Percentiles rank a stretch among this genome's conserved stretches.
Evolutionary conservation across 768 basidiomycete species (phyloP).

Genomic region (Russula lepida): DNA sequence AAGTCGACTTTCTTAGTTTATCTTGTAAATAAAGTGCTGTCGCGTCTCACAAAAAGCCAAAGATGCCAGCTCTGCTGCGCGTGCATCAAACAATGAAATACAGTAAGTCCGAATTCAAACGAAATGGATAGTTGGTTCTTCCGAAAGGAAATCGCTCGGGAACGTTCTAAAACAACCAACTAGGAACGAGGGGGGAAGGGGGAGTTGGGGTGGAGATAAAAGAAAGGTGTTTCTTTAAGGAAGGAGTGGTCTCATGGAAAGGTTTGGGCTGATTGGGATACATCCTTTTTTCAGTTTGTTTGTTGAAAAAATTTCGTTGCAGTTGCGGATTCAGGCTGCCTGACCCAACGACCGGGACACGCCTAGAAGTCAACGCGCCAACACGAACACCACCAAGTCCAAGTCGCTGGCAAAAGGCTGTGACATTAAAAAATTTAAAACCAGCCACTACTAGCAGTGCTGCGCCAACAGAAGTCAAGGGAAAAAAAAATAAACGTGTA

Average conservation of each 20-base stretch:
- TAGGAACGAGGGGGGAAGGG: neutral
- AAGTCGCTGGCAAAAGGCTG: neutral
- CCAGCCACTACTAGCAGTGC: neutral
- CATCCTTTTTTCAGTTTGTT: neutral
- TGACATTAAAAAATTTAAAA: neutral
- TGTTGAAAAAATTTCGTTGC: neutral
- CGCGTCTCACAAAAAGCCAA: slow-evolving; percentile 7
- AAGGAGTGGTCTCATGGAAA: neutral
- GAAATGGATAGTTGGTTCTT: neutral
- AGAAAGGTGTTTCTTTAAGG: neutral
- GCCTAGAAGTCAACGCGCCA: neutral
- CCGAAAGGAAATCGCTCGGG: slow-evolving; percentile 3
- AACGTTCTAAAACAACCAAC: neutral
- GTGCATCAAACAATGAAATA: neutral
- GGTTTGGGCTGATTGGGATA: neutral
- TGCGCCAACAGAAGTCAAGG: too few species aligned
- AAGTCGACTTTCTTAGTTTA: neutral
- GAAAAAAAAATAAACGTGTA: neutral
- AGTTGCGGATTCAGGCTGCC: too few species aligned
- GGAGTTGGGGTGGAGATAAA: slow-evolving; percentile 1
- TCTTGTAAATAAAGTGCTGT: neutral
- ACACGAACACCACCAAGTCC: neutral
- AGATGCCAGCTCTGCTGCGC: neutral
- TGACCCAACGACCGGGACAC: neutral
- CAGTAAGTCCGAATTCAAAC: neutral